These are phyloP conservation scores for Phalaenopsis equestris DNA, from an alignment of 106 monocot genomes.

Conservation along the genomic window DNA sequence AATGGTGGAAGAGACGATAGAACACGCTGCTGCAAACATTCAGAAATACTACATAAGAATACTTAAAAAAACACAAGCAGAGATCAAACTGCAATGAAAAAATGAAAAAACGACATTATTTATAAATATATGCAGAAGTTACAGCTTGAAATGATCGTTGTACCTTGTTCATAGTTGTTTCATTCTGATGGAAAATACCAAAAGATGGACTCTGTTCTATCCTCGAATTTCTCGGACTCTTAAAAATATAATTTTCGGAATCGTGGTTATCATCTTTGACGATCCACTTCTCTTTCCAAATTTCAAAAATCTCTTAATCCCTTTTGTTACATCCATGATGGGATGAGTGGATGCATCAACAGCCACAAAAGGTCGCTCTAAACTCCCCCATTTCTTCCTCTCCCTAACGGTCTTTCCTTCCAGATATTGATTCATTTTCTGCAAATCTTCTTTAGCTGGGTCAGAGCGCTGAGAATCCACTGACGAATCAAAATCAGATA, in stretches of 20 bases:
- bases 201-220: constrained; percentile 7
- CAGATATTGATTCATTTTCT: constrained; percentile 20
- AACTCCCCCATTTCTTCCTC: constrained; percentile 52
- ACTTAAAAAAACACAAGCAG: background rate
- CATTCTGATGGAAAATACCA: background rate
- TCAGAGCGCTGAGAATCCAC: constrained; percentile 22
- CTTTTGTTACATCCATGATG: constrained; percentile 35
- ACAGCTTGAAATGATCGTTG: background rate
- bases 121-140: background rate
- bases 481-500: constrained; percentile 33
- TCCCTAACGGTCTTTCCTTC: constrained; percentile 25
- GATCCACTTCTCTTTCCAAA: constrained; percentile 44
- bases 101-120: background rate
- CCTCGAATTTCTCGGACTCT: background rate
- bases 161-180: background rate
- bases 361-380: constrained; percentile 25
- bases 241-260: constrained; percentile 10
- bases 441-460: constrained; percentile 21
- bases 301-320: constrained; percentile 40
- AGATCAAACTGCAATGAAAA: background rate
- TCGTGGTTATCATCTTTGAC: constrained; percentile 23
- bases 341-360: background rate
- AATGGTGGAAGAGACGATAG: background rate
- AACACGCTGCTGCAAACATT: background rate
- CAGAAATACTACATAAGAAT: background rate